A percentile compares a stretch with the other conserved stretches of the same genome.
phyloP scores from a whole-genome alignment of 2,329 filamentous ascomycete species.

The Pseudocercospora musae region DNA sequence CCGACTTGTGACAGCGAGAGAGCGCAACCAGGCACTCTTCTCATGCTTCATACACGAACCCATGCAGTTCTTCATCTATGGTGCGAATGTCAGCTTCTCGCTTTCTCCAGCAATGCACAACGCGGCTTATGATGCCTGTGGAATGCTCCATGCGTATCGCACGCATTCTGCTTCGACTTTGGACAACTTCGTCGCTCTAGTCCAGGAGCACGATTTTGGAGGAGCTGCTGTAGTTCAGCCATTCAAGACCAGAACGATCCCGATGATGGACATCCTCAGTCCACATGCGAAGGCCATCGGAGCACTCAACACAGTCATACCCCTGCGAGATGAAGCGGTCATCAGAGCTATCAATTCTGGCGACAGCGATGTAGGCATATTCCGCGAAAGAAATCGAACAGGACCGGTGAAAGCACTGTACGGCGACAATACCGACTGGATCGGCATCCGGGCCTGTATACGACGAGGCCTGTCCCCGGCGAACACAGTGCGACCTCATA shows the following conservation, averaged over 20 bases:
- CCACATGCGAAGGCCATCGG: slow-evolving; percentile 71
- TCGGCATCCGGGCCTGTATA: slow-evolving; percentile 71
- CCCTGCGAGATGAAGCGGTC: slow-evolving; percentile 58
- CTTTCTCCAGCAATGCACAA: slow-evolving; percentile 77
- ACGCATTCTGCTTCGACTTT: slow-evolving; percentile 62
- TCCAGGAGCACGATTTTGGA: slow-evolving; percentile 61
- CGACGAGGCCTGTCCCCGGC: slow-evolving; percentile 69
- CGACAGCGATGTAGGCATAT: slow-evolving; percentile 48
- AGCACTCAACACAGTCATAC: slow-evolving; percentile 72
- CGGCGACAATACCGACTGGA: slow-evolving; percentile 80
- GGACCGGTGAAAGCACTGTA: slow-evolving; percentile 68
- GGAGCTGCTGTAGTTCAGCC: slow-evolving; percentile 70
- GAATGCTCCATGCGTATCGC: slow-evolving; percentile 66
- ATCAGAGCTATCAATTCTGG: slow-evolving; percentile 29
- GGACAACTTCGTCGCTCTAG: slow-evolving; percentile 59
- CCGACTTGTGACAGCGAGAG: slow-evolving; percentile 57
- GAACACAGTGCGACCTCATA: slow-evolving; percentile 53
- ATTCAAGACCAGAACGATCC: slow-evolving; percentile 69
- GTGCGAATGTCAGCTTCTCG: slow-evolving; percentile 69
- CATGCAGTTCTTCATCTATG: slow-evolving; percentile 71
- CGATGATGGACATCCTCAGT: slow-evolving; percentile 63
- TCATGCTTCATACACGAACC: slow-evolving; percentile 64
- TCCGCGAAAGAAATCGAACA: slow-evolving; percentile 58
- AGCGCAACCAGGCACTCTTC: slow-evolving; percentile 64
- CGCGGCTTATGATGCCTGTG: slow-evolving; percentile 62